Evolutionary conservation across 495 filamentous ascomycete species (phyloP), one percentile per base, ranked within the genome.

Genomic region (Chaetomium cochliodes): DNA sequence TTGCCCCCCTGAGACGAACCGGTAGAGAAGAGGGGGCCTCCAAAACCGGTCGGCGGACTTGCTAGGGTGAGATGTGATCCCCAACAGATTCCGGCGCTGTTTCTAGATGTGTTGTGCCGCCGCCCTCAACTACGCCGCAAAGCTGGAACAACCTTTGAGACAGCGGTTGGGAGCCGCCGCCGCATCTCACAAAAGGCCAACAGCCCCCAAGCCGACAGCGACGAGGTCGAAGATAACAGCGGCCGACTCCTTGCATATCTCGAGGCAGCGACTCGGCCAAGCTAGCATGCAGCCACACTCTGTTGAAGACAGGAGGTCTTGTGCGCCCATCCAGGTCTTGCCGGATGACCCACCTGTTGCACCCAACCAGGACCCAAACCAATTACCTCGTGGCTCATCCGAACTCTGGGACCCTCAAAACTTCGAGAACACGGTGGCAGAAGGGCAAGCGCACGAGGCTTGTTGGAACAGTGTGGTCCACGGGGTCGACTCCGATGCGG

Each of bases 221-320:
- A 63, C 41, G 60, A 18, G 26, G 51, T 20, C 25, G 60, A 55
- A 30, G 60, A 8, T 7, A 47, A 22, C 2, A 12, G 25, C 28
- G 2, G 37, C 12, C 37, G 22, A 39, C 37, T 42, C 25, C 55
- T 44, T 22, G 37, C 62, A 54, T 37, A 44, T 25, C 30, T 60
- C 39, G 28, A 41, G 41, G 42, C 30, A 20, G 20, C 33, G 5
- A 33, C n/a, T n/a, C n/a, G n/a, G n/a, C 3, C 28, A 6, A 20
- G 20, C 33, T 37, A 33, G n/a, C 59, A 66, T 62, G 53, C 59
- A 67, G 60, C 60, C 55, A 67, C 55, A 67, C 55, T 47, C 37
- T 59, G 6, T 33, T 28, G 52, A 18, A 28, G 18, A 23, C 16
- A 4, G 44, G 33, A 25, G 42, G 57, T 51, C 44, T 52, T 56